A percentile compares a stretch with the other conserved stretches of the same genome.
Conservation (phyloP, 805 yeast genomes). For the Candida quercuum region DNA sequence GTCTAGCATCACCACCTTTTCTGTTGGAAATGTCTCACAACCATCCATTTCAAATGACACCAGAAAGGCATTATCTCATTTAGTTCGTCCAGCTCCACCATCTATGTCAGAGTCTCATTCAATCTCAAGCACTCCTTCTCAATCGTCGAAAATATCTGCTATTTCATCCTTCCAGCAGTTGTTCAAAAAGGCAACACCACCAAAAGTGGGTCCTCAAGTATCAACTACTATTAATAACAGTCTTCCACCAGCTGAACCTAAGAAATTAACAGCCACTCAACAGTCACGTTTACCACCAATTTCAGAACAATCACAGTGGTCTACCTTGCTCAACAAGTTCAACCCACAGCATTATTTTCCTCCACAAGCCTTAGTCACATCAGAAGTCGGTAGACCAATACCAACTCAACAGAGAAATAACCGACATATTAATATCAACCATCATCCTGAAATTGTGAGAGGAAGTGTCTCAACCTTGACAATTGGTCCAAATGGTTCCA, state of each 20-base stretch:
- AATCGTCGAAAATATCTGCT: too few species aligned
- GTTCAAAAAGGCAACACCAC: too few species aligned
- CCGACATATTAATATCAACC: neutral
- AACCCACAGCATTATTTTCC: slow-evolving; percentile 8
- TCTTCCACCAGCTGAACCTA: too few species aligned
- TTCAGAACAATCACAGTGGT: slow-evolving; percentile 12
- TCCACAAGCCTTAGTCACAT: slow-evolving; percentile 11
- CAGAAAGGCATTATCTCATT: neutral
- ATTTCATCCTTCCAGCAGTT: too few species aligned
- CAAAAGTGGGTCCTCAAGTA: too few species aligned
- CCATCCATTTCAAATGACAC: neutral
- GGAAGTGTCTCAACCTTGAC: slow-evolving; percentile 23
- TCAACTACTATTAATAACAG: too few species aligned
- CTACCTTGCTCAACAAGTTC: slow-evolving; percentile 11
- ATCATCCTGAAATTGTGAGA: slow-evolving; percentile 8
- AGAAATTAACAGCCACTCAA: too few species aligned
- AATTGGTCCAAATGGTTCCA: slow-evolving; percentile 23
- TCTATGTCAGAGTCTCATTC: too few species aligned
- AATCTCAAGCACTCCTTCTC: too few species aligned
- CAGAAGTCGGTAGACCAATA: slow-evolving; percentile 17
- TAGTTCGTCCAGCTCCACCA: too few species aligned
- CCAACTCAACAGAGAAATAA: neutral
- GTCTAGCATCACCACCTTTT: slow-evolving; percentile 5
- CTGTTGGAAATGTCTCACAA: neutral
- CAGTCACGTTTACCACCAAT: too few species aligned